Evolutionary conservation across 148 eudicot species (phyloP).

Genomic region (Fallopia convolvulus): DNA sequence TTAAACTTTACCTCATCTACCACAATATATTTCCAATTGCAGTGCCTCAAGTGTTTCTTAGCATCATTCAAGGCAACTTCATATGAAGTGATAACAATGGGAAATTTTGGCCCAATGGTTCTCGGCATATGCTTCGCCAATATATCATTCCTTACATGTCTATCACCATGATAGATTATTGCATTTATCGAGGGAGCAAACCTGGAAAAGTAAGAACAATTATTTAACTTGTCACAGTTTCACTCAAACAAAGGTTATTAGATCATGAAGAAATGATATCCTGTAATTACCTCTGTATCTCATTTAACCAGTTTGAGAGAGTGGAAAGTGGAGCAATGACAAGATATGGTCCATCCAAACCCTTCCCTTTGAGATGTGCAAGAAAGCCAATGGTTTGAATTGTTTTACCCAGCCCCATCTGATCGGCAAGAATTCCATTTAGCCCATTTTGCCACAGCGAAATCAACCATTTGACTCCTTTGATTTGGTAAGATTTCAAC

Average conservation of each 20-base stretch:
- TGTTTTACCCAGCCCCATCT: slow-evolving; percentile 99
- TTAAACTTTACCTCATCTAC: slow-evolving; percentile 75
- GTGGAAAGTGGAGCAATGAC: slow-evolving; percentile 97
- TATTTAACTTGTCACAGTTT: background rate
- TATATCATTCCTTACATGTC: slow-evolving; percentile 48
- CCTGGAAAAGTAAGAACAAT: slow-evolving; percentile 28
- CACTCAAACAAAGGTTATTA: background rate
- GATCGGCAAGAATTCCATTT: slow-evolving; percentile 97
- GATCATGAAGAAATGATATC: background rate
- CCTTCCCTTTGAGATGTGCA: slow-evolving; percentile 88
- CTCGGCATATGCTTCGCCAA: slow-evolving; percentile 78
- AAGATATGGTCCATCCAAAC: slow-evolving; percentile 89
- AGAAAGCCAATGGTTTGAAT: slow-evolving; percentile 92
- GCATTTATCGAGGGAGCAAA: slow-evolving; percentile 77
- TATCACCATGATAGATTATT: slow-evolving; percentile 78
- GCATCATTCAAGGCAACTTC: slow-evolving; percentile 81
- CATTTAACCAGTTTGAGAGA: slow-evolving; percentile 92
- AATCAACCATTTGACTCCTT: slow-evolving; percentile 96
- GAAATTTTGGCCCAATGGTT: slow-evolving; percentile 63
- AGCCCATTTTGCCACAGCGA: slow-evolving; percentile 96
- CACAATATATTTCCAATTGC: slow-evolving; percentile 87
- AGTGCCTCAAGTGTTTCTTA: slow-evolving; percentile 56
- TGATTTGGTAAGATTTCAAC: slow-evolving; percentile 78
- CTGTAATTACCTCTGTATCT: slow-evolving; percentile 52
- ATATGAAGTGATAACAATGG: slow-evolving; percentile 82